Percentiles rank a stretch among this genome's conserved stretches.
These are phyloP conservation scores for Trametes sanguinea DNA, from an alignment of 768 basidiomycete genomes.

Conservation along the genomic window DNA sequence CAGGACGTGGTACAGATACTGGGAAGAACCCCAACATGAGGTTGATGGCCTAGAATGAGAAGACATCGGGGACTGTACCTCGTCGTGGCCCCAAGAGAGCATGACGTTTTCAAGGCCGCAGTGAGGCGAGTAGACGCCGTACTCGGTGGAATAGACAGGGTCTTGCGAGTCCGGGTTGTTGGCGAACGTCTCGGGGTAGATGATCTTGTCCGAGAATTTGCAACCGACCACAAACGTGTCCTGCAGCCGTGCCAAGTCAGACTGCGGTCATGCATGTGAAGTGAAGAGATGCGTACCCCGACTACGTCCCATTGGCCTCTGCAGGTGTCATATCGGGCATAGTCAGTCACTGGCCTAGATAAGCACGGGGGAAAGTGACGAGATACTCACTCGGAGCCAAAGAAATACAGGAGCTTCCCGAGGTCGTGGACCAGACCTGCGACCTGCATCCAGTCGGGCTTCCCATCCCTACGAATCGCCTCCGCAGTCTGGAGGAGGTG, in stretches of 20 bases:
- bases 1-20: conserved; percentile 85
- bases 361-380: neutral
- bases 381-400: conserved; percentile 59
- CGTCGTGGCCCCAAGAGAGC: conserved; percentile 91
- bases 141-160: conserved; percentile 65
- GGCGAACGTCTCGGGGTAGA: conserved; percentile 78
- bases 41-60: conserved; percentile 7
- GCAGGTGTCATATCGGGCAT: conserved; percentile 9
- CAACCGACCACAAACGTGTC: conserved; percentile 85
- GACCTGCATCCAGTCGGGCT: conserved; percentile 92
- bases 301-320: conserved; percentile 94
- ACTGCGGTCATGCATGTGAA: neutral
- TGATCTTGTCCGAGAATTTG: conserved; percentile 80
- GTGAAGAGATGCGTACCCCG: conserved; percentile 52
- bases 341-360: conserved; percentile 1
- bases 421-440: conserved; percentile 87
- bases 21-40: conserved; percentile 1
- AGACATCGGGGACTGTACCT: conserved; percentile 48
- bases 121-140: conserved; percentile 74
- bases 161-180: conserved; percentile 70
- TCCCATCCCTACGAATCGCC: conserved; percentile 81
- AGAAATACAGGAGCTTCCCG: conserved; percentile 83
- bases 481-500: conserved; percentile 93
- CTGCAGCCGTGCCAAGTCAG: conserved; percentile 30
- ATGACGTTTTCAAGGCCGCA: conserved; percentile 87